A percentile compares a stretch with the other conserved stretches of the same genome.
Conservation (phyloP, 768 basidiomycete species). For the Rhizopogon roseolus region DNA sequence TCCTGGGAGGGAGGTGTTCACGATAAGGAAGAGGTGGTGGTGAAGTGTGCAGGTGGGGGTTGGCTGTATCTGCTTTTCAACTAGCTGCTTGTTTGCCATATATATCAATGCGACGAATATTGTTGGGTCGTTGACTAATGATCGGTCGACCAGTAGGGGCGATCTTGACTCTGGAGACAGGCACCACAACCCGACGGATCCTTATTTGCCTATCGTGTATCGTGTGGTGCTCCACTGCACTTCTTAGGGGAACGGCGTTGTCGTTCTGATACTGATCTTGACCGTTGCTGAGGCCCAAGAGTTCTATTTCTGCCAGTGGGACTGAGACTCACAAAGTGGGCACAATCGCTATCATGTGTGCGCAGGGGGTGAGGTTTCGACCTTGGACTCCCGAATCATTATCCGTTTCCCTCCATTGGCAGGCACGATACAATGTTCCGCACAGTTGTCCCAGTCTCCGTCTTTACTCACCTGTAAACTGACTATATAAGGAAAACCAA, state of each 20-base stretch:
- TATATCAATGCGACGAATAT: conserved; percentile 26
- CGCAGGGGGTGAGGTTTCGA: too few species aligned
- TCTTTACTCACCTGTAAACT: too few species aligned
- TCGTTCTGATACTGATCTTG: too few species aligned
- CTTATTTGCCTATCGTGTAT: background rate
- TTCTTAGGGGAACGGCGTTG: too few species aligned
- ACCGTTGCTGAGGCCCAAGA: background rate
- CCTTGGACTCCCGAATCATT: too few species aligned
- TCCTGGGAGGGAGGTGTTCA: conserved; percentile 8
- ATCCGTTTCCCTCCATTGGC: too few species aligned
- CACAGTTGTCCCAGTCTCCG: too few species aligned
- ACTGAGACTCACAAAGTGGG: background rate
- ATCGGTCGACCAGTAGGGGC: conserved; percentile 3
- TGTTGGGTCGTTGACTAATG: conserved; percentile 4
- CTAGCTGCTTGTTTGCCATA: conserved; percentile 23
- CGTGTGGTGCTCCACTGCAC: background rate
- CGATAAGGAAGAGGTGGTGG: conserved; percentile 10
- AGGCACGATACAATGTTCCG: too few species aligned
- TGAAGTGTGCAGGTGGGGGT: conserved; percentile 10
- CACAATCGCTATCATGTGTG: background rate
- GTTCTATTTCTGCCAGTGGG: background rate
- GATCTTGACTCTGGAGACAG: background rate
- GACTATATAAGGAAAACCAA: too few species aligned
- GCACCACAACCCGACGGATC: background rate
- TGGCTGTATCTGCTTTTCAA: conserved; percentile 18